Evolutionary conservation across 2,329 filamentous ascomycete genomes (phyloP), one percentile per base, ranked within the genome.

Genomic region (Neoscytalidium dimidiatum): DNA sequence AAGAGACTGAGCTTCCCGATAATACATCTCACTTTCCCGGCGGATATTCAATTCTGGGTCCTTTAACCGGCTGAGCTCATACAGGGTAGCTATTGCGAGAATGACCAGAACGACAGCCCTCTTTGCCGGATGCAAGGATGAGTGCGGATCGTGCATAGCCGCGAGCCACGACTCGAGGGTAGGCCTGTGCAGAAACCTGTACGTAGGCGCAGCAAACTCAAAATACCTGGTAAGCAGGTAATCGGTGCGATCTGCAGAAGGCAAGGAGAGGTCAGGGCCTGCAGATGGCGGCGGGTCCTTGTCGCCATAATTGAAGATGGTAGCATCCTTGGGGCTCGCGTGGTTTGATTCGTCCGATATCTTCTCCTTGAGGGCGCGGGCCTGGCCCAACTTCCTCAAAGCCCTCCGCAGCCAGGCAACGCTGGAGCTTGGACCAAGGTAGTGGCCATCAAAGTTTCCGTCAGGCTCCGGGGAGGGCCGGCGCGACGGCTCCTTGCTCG

Each of bases 171-270:
- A 60, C 58, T 84, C 80, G 0, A 86, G 81, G 2, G 81, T 84
- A 0, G 83, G 83, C 0, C 84, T 77, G 69, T 88, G 85, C 21
- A 88, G 69, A 64, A 87, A 85, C 3, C 85, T 81, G 68, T 88
- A 86, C 0, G 86, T 88, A 0, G 86, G 84, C 21, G 86, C 84
- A 6, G 84, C 86, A 64, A 85, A 85, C 52, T 88, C 85, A 67
- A 88, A 88, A 62, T 88, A 88, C 6, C 85, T 75, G 7, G 79
- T 77, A 4, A 88, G 74, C 2, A 86, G 69, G 23, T 64, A 64
- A 19, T 64, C 62, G 35, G 62, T 52, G 19, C 49, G 62, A 3
- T 17, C 17, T 8, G 38, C 26, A 6, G 62, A 46, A 17, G 61
- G 61, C 13, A 63, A 11, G 4, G 56, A 44, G 2, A 60, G 41